These are phyloP conservation scores for Helianthus annuus DNA, from an alignment of 129 eudicot species.

Conservation along the genomic window DNA sequence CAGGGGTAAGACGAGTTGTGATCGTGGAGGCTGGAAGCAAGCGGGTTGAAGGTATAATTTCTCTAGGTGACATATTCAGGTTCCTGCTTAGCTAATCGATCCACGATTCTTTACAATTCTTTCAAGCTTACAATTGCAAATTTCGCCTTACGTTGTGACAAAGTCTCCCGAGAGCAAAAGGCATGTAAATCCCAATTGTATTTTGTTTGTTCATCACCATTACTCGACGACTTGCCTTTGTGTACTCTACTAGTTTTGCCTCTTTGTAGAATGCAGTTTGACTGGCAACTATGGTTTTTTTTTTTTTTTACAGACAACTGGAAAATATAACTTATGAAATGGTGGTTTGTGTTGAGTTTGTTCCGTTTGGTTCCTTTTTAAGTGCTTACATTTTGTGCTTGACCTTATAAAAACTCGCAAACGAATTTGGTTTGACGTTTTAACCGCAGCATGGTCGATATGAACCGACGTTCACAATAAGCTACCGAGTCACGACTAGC, in stretches of 20 bases:
- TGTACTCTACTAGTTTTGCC: conserved; percentile 35
- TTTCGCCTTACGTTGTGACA: conserved; percentile 28
- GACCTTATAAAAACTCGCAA: not conserved
- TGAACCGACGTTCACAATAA: too few species aligned
- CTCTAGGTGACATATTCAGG: conserved; percentile 64
- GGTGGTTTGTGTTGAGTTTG: conserved; percentile 26
- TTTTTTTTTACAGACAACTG: conserved; percentile 6
- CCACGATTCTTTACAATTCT: conserved; percentile 36
- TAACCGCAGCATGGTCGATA: not conserved
- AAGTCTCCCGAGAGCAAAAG: conserved; percentile 25
- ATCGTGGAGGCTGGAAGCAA: conserved; percentile 91
- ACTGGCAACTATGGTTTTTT: conserved; percentile 31
- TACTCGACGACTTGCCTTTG: conserved; percentile 23
- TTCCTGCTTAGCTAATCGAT: conserved; percentile 65
- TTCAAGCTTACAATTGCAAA: conserved; percentile 38
- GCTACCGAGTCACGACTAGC: too few species aligned
- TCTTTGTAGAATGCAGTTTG: conserved; percentile 36
- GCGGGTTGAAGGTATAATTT: conserved; percentile 80
- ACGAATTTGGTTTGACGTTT: not conserved
- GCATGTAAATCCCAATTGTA: conserved; percentile 36
- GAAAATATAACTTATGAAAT: conserved; percentile 15
- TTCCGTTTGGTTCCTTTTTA: not conserved
- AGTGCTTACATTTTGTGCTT: not conserved
- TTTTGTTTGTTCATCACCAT: conserved; percentile 22
- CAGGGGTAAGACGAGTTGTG: conserved; percentile 75